These are phyloP conservation scores for Prunus kanzakura DNA, from an alignment of 306 rosid genomes.

Conservation along the genomic window DNA sequence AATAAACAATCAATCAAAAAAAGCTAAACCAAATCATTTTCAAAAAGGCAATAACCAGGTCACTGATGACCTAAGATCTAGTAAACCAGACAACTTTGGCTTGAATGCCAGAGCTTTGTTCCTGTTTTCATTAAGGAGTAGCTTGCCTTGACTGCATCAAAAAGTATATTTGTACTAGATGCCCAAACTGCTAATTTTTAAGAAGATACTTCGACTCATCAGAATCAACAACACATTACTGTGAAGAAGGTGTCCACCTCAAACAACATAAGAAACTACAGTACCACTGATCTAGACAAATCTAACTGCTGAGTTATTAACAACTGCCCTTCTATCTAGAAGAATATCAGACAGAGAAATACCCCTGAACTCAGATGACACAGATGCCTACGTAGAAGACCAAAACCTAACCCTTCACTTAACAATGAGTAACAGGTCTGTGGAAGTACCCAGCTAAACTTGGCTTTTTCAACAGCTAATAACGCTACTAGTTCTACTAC, in stretches of 20 bases:
- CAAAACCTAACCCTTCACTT: too few relatives aligned
- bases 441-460: too few relatives aligned
- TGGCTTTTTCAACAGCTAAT: not conserved
- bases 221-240: not conserved
- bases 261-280: not conserved
- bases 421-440: too few relatives aligned
- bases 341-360: too few relatives aligned
- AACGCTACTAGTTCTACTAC: not conserved
- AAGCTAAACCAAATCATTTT: not conserved
- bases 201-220: too few relatives aligned
- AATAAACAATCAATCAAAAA: slow-evolving; percentile 22
- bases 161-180: not conserved
- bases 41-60: not conserved
- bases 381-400: too few relatives aligned
- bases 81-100: not conserved
- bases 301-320: too few relatives aligned
- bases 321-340: too few relatives aligned
- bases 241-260: not conserved
- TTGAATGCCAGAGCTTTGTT: not conserved
- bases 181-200: not conserved
- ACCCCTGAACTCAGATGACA: too few relatives aligned
- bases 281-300: too few relatives aligned
- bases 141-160: not conserved
- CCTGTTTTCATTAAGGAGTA: too few relatives aligned
- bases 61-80: not conserved